A percentile compares a stretch with the other conserved stretches of the same genome.
These are phyloP conservation scores for Henckelia pumila DNA, from an alignment of 257 asterid genomes.

Conservation along the genomic window DNA sequence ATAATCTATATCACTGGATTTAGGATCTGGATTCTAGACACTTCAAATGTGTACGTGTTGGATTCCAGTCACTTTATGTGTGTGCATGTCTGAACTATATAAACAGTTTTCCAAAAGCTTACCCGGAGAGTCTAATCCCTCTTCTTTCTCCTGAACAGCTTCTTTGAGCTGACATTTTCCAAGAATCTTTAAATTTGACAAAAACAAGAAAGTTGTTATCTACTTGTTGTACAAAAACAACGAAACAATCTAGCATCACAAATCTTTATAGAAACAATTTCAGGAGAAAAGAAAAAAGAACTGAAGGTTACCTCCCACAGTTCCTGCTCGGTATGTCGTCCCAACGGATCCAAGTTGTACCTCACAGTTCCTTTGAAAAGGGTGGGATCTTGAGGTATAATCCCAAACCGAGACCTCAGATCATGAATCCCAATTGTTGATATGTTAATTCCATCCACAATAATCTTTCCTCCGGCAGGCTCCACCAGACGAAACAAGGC, in stretches of 20 bases:
- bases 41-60: too few species aligned
- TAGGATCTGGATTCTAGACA: neutral
- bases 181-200: conserved; percentile 44
- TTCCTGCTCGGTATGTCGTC: conserved; percentile 61
- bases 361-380: conserved; percentile 69
- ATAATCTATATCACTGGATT: neutral
- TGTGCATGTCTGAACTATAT: too few species aligned
- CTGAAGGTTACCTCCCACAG: conserved; percentile 60
- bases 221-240: neutral
- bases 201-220: neutral
- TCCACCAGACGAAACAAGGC: conserved; percentile 81
- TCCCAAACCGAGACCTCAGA: conserved; percentile 64
- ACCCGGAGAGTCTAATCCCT: conserved; percentile 73
- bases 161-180: conserved; percentile 75
- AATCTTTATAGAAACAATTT: neutral
- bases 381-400: conserved; percentile 90
- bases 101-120: neutral
- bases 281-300: neutral
- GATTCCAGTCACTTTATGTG: neutral
- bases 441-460: conserved; percentile 59
- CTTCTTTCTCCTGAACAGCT: conserved; percentile 54
- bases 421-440: conserved; percentile 72
- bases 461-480: conserved; percentile 54
- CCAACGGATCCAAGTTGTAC: conserved; percentile 76
- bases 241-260: neutral